Conservation (phyloP, 2,329 filamentous ascomycete genomes). For the Penicillium sp. region DNA sequence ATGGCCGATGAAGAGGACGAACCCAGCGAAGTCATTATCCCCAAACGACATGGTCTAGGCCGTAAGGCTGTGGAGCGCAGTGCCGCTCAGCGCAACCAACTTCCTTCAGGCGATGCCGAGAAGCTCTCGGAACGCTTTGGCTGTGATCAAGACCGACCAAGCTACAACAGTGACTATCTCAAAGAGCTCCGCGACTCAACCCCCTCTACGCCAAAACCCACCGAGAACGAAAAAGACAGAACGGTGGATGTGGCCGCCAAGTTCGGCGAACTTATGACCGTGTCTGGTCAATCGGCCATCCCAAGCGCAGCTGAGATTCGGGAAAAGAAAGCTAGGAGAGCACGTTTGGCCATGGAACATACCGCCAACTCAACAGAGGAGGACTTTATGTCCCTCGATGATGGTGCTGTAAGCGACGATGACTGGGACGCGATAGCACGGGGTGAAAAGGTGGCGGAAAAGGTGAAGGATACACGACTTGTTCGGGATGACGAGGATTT, state of each 20-base stretch:
- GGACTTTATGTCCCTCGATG: slow-evolving; percentile 47
- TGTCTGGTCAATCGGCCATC: slow-evolving; percentile 52
- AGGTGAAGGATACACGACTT: slow-evolving; percentile 69
- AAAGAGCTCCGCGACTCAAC: slow-evolving; percentile 83
- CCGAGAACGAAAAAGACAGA: slow-evolving; percentile 51
- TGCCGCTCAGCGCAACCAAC: slow-evolving; percentile 57
- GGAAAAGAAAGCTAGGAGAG: slow-evolving; percentile 85
- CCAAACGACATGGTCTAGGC: slow-evolving; percentile 61
- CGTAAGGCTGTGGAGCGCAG: slow-evolving; percentile 67
- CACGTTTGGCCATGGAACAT: slow-evolving; percentile 72
- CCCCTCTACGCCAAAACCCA: slow-evolving; percentile 69
- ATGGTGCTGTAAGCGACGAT: slow-evolving; percentile 37
- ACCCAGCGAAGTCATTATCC: slow-evolving; percentile 54
- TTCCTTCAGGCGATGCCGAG: slow-evolving; percentile 48
- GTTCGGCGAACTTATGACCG: slow-evolving; percentile 45
- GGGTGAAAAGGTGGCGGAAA: slow-evolving; percentile 57
- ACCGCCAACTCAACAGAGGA: slow-evolving; percentile 67
- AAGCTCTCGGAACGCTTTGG: slow-evolving; percentile 58
- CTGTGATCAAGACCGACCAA: slow-evolving; percentile 69
- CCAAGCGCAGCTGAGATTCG: slow-evolving; percentile 81
- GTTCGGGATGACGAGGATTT: slow-evolving; percentile 87
- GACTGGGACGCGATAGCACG: slow-evolving; percentile 46
- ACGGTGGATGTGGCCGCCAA: slow-evolving; percentile 52
- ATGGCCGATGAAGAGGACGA: slow-evolving; percentile 57
- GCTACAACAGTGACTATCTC: slow-evolving; percentile 83